phyloP scores from a whole-genome alignment of 75 land plant genomes.

The Azolla pinnata region DNA sequence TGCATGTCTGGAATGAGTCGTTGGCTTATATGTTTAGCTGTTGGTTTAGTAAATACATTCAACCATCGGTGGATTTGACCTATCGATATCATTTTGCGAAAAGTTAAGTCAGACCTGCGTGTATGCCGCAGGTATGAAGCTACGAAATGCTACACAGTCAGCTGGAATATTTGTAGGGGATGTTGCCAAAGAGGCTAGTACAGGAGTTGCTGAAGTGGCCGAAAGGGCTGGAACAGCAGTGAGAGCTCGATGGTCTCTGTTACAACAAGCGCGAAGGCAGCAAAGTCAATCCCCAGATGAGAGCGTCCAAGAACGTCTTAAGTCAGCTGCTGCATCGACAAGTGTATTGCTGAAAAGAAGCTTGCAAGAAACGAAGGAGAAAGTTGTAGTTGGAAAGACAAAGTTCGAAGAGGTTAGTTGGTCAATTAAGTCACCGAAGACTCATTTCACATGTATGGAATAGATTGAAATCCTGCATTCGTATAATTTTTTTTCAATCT shows the following conservation, averaged over 20 bases:
- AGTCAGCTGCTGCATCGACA: conserved; percentile 57
- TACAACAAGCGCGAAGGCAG: conserved; percentile 38
- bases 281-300: conserved; percentile 24
- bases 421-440: neutral
- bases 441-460: neutral
- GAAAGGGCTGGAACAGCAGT: conserved; percentile 54
- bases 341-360: conserved; percentile 48
- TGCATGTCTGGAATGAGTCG: neutral
- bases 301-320: conserved; percentile 50
- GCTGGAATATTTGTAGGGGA: conserved; percentile 49
- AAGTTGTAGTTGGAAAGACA: conserved; percentile 49
- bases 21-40: neutral
- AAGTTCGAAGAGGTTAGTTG: conserved; percentile 67
- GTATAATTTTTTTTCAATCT: too few species aligned
- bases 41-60: too few species aligned
- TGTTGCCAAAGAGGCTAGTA: conserved; percentile 60
- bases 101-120: neutral
- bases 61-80: neutral
- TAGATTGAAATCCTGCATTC: too few species aligned
- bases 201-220: conserved; percentile 53
- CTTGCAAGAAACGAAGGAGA: conserved; percentile 63
- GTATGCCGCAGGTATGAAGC: conserved; percentile 37
- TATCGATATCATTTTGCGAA: neutral
- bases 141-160: conserved; percentile 54
- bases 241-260: conserved; percentile 49